Evolutionary conservation across 805 yeast genomes (phyloP), one percentile per base, ranked within the genome.

Genomic region (Ogataea pini): DNA sequence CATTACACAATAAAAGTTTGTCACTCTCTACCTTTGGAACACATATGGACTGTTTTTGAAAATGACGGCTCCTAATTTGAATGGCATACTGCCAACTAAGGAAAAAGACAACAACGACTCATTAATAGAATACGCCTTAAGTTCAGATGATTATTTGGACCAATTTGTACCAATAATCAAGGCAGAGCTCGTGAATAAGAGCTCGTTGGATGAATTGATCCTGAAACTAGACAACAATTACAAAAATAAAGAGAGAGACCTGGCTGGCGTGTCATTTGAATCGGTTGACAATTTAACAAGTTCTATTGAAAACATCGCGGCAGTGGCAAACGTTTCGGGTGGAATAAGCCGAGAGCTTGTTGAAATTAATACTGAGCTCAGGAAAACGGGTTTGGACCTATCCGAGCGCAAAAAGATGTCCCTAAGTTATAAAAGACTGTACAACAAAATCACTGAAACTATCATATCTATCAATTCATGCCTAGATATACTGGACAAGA

Each of bases 401-500:
- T 77, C 84, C 10, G 75, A 77, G 25, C 77, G 81, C 62, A 87
- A 87, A 64, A 82, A 78, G 56, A 64, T 71, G 36, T 73, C 80
- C 41, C 70, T 86, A 19, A 80, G 80, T 44, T 72, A 81, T 50
- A 85, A 85, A 56, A 83, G 82, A 55, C 78, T 85, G 6, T 75
- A 82, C 14, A 70, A 71, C 44, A 87, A 86, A 62, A 83, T 92
- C 51, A 78, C 79, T 45, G 89, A 86, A 55, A 85, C 96, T 0
- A 79, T 79, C 7, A 75, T 78, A 33, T 81, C 89, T 17, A 79
- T 92, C 29, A 80, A 78, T 46, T 75, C 83, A 42, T 86, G 96
- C 56, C 72, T 91, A 19, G 89, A 86, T 54, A 91, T 91, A 8
- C 73, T 92, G 47, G 96, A 91, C 60, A 77, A 86, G 56, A 86